A percentile compares a stretch with the other conserved stretches of the same genome.
These are phyloP conservation scores for Hypoxylon lenormandii DNA, from an alignment of 495 filamentous ascomycete genomes.

Conservation along the genomic window DNA sequence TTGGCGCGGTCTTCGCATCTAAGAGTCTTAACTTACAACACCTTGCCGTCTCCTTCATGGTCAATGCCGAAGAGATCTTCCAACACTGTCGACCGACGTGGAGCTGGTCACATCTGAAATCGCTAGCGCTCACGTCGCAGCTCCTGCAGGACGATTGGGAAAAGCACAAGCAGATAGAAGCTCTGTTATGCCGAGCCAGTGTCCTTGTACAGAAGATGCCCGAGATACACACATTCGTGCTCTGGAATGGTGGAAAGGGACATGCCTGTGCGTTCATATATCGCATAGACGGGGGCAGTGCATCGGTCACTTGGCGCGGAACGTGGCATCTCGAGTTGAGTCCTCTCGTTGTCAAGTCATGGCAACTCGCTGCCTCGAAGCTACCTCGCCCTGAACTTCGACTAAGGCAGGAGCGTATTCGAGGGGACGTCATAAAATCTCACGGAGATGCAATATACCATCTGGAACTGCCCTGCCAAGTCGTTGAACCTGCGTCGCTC, in stretches of 20 bases:
- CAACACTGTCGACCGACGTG: slow-evolving; percentile 21
- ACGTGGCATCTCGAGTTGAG: slow-evolving; percentile 38
- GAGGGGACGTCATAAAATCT: slow-evolving; percentile 12
- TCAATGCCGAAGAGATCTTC: slow-evolving; percentile 32
- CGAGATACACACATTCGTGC: slow-evolving; percentile 36
- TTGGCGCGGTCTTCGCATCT: slow-evolving; percentile 25
- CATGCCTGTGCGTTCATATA: slow-evolving; percentile 42
- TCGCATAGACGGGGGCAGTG: slow-evolving; percentile 12
- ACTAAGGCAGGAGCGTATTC: slow-evolving; percentile 12
- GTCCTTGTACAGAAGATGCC: slow-evolving; percentile 32
- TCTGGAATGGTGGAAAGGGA: slow-evolving; percentile 34
- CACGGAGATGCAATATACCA: slow-evolving; percentile 27
- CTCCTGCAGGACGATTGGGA: slow-evolving; percentile 9
- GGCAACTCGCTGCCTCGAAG: slow-evolving; percentile 29
- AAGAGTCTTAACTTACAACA: slow-evolving; percentile 31
- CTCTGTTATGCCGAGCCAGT: slow-evolving; percentile 18
- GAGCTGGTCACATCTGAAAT: slow-evolving; percentile 28
- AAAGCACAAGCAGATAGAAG: slow-evolving; percentile 14
- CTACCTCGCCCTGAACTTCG: slow-evolving; percentile 8
- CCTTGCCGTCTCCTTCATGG: slow-evolving; percentile 32
- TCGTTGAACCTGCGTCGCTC: slow-evolving; percentile 32
- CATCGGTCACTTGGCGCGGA: slow-evolving; percentile 39
- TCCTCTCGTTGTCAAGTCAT: slow-evolving; percentile 27
- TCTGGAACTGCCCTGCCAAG: slow-evolving; percentile 22
- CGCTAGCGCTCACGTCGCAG: slow-evolving; percentile 31